phyloP scores from a whole-genome alignment of 306 rosid species.

The Vicia sativa region DNA sequence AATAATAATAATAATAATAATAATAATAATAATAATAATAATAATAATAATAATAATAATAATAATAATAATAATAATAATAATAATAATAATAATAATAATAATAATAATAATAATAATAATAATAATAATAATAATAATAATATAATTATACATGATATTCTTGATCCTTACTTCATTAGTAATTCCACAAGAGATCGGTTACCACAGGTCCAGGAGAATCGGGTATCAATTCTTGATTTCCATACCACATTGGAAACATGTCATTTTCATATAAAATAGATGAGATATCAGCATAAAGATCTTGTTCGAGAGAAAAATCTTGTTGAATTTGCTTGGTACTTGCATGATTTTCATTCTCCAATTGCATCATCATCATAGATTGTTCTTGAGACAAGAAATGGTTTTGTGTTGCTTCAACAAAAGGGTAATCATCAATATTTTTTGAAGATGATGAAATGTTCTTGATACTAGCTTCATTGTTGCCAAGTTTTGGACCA shows the following conservation, averaged over 20 bases:
- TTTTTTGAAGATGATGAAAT: constrained; percentile 16
- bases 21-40: too few species aligned
- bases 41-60: too few species aligned
- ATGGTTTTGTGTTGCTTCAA: constrained; percentile 21
- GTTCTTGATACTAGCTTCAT: constrained; percentile 9
- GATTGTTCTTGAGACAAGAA: constrained; percentile 44
- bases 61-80: too few species aligned
- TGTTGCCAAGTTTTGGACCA: constrained; percentile 39
- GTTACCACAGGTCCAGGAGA: constrained; percentile 46
- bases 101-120: too few species aligned
- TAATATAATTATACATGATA: background rate
- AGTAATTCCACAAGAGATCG: constrained; percentile 59
- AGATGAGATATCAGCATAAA: constrained; percentile 47
- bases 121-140: too few species aligned
- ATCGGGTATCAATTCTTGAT: constrained; percentile 47
- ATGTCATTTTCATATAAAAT: constrained; percentile 40
- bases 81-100: too few species aligned
- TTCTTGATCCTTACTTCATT: constrained; percentile 32
- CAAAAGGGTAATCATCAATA: constrained; percentile 4
- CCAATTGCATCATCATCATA: constrained; percentile 35
- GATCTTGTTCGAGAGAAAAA: constrained; percentile 35
- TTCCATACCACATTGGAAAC: constrained; percentile 36
- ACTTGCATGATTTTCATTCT: constrained; percentile 37
- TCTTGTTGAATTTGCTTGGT: constrained; percentile 31
- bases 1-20: background rate